Evolutionary conservation across 192 early-diverging fungal species (phyloP).

Genomic region (Geranomyces michiganensis): DNA sequence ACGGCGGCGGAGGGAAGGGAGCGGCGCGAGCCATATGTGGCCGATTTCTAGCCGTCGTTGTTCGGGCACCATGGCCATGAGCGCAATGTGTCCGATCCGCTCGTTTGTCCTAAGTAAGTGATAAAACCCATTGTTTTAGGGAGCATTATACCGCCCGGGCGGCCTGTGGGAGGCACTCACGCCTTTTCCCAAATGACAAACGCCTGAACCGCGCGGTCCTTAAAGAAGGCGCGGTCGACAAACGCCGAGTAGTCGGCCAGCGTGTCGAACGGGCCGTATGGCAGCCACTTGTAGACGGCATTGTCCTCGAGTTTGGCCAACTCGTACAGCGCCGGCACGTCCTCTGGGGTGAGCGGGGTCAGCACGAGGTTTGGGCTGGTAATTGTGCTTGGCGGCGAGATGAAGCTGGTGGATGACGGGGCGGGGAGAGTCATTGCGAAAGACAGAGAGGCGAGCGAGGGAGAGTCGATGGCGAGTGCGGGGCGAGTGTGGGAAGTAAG

Average conservation of each 20-base stretch:
- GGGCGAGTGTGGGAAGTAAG: no score
- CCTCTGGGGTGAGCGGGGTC: constrained; percentile 12
- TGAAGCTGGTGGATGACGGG: no score
- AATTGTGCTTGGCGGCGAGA: not conserved
- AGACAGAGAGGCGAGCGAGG: not conserved
- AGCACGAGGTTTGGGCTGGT: constrained; percentile 7
- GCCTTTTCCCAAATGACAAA: constrained; percentile 11
- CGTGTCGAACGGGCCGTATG: constrained; percentile 5
- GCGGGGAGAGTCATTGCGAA: not conserved
- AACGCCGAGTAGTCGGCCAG: not conserved
- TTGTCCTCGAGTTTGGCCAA: not conserved
- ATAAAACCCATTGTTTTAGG: not conserved
- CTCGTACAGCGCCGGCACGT: constrained; percentile 22
- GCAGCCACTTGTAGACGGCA: constrained; percentile 5
- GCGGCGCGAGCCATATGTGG: constrained; percentile 11
- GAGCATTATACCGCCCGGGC: no score
- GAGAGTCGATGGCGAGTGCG: no score
- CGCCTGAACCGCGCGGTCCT: constrained; percentile 1
- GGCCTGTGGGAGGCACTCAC: no score
- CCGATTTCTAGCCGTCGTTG: constrained; percentile 18
- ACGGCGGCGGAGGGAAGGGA: not conserved
- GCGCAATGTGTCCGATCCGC: constrained; percentile 18
- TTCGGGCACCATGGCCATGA: constrained; percentile 18
- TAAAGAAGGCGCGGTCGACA: not conserved
- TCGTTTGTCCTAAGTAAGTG: constrained; percentile 2